Conservation (phyloP, 305 asterid genomes). For the Andrographis paniculata region DNA sequence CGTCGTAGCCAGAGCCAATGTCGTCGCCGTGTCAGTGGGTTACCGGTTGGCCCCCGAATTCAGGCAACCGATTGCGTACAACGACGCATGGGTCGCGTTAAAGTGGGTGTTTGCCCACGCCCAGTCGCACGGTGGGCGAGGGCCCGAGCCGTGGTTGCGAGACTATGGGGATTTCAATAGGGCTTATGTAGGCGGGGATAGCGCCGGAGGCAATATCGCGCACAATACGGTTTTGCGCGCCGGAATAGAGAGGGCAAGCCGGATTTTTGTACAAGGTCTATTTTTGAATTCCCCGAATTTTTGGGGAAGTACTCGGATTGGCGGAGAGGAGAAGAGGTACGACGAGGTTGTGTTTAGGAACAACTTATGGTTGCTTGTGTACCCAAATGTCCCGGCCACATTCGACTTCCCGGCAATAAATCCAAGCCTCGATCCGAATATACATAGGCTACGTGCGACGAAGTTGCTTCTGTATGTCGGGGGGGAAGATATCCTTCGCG, state of each 20-base stretch:
- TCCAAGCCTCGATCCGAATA: too few relatives aligned
- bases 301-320: slow-evolving; percentile 20
- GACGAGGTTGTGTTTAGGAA: not conserved
- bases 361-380: too few relatives aligned
- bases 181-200: slow-evolving; percentile 27
- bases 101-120: slow-evolving; percentile 22
- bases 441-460: too few relatives aligned
- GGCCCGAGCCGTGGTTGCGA: slow-evolving; percentile 23
- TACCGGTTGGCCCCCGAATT: slow-evolving; percentile 38
- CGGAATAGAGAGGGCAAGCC: slow-evolving; percentile 16
- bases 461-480: slow-evolving; percentile 21
- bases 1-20: slow-evolving; percentile 12
- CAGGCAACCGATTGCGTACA: slow-evolving; percentile 25
- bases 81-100: slow-evolving; percentile 30
- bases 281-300: slow-evolving; percentile 31
- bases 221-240: slow-evolving; percentile 25
- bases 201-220: slow-evolving; percentile 45
- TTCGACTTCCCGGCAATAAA: too few relatives aligned
- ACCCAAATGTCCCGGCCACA: too few relatives aligned
- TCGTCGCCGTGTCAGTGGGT: slow-evolving; percentile 28
- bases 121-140: too few relatives aligned
- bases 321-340: not conserved
- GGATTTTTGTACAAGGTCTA: slow-evolving; percentile 14
- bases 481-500: too few relatives aligned
- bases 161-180: slow-evolving; percentile 17